Percentiles rank a stretch among this genome's conserved stretches.
Conservation (phyloP, 352 stramenopile species). For the Bremia lactucae region DNA sequence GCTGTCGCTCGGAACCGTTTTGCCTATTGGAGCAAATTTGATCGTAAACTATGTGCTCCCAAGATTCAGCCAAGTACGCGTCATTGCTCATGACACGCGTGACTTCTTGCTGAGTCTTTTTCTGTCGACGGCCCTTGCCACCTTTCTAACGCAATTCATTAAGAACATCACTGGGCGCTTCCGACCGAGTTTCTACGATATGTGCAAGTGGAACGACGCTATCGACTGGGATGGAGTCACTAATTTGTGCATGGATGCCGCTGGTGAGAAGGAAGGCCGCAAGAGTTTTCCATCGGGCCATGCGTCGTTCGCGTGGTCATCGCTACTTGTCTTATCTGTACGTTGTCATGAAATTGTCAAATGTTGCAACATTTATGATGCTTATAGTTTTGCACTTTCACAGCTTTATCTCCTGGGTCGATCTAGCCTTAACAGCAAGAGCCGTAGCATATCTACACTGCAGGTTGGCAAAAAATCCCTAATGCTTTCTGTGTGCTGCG, state of each 20-base stretch:
- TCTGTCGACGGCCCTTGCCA: slow-evolving; percentile 34
- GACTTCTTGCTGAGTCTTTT: slow-evolving; percentile 65
- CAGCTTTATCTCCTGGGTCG: slow-evolving; percentile 69
- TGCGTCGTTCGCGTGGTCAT: slow-evolving; percentile 58
- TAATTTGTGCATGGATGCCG: slow-evolving; percentile 57
- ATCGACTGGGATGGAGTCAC: slow-evolving; percentile 60
- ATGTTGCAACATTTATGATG: neutral
- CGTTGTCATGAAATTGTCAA: neutral
- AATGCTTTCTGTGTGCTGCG: slow-evolving; percentile 58
- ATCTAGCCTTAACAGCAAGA: slow-evolving; percentile 44
- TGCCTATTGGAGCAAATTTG: slow-evolving; percentile 42
- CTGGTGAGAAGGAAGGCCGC: slow-evolving; percentile 56
- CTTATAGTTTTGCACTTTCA: neutral
- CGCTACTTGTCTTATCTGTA: slow-evolving; percentile 65
- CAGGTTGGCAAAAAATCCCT: slow-evolving; percentile 36
- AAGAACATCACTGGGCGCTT: slow-evolving; percentile 76
- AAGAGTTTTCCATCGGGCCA: slow-evolving; percentile 80
- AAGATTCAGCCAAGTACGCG: slow-evolving; percentile 27
- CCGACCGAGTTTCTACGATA: slow-evolving; percentile 71
- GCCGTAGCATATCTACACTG: slow-evolving; percentile 32
- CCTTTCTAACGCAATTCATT: slow-evolving; percentile 59
- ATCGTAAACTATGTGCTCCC: slow-evolving; percentile 54
- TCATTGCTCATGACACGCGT: slow-evolving; percentile 61
- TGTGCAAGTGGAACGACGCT: slow-evolving; percentile 67
- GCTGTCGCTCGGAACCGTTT: slow-evolving; percentile 17